phyloP scores from a whole-genome alignment of 2,329 filamentous ascomycete genomes.

The Calonectria pseudoturangicola region DNA sequence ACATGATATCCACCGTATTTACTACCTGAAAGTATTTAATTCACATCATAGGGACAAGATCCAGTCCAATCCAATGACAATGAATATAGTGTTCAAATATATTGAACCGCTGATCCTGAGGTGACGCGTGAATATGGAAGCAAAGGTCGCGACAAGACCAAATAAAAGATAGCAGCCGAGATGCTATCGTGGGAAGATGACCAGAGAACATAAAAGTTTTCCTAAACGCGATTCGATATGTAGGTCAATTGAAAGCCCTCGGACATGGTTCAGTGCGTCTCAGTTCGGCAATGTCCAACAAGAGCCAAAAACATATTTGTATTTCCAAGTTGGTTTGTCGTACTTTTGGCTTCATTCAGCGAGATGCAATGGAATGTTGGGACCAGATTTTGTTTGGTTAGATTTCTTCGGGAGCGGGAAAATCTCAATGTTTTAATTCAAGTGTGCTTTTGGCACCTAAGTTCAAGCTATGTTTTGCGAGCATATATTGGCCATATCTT shows the following conservation, averaged over 20 bases:
- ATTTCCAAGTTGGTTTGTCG: neutral
- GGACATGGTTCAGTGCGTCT: neutral
- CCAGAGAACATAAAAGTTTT: too few species aligned
- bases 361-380: neutral
- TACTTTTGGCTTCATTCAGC: too few species aligned
- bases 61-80: neutral
- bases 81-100: neutral
- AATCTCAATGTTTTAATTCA: neutral
- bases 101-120: too few species aligned
- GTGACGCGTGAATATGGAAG: neutral
- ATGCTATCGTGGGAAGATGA: too few species aligned
- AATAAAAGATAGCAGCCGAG: neutral
- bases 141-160: neutral
- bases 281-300: slow-evolving; percentile 6
- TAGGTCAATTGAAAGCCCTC: too few species aligned
- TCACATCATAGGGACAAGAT: neutral
- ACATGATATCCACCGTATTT: slow-evolving; percentile 37
- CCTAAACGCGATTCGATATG: too few species aligned
- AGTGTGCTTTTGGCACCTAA: neutral
- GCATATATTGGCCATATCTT: neutral
- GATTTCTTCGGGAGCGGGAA: neutral
- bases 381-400: neutral
- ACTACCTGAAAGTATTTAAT: slow-evolving; percentile 28
- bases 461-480: neutral
- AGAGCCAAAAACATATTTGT: neutral